phyloP scores from a whole-genome alignment of 495 filamentous ascomycete species.

The Hypoxylon perforatum region DNA sequence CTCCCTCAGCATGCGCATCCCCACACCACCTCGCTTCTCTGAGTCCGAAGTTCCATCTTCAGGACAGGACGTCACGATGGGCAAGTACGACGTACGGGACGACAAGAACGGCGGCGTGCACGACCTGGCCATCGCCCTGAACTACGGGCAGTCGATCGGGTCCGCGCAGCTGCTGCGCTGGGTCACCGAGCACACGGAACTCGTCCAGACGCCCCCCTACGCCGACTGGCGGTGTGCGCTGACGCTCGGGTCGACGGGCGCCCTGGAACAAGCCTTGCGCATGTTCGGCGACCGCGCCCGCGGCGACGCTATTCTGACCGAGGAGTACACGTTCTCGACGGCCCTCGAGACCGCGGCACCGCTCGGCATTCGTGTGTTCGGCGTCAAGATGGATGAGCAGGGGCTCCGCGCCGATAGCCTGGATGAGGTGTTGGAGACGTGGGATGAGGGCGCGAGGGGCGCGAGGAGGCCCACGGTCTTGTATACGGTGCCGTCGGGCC shows the following conservation, averaged over 20 bases:
- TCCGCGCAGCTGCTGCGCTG: slow-evolving; percentile 88
- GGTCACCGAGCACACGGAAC: slow-evolving; percentile 92
- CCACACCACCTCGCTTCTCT: slow-evolving; percentile 68
- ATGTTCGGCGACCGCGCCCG: slow-evolving; percentile 76
- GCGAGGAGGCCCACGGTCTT: slow-evolving; percentile 78
- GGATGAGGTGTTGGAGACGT: slow-evolving; percentile 72
- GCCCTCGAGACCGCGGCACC: slow-evolving; percentile 85
- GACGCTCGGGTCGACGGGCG: slow-evolving; percentile 80
- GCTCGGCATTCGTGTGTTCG: slow-evolving; percentile 76
- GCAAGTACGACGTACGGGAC: slow-evolving; percentile 82
- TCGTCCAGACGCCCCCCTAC: slow-evolving; percentile 80
- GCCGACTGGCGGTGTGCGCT: slow-evolving; percentile 83
- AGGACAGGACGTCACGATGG: slow-evolving; percentile 68
- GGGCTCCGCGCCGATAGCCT: slow-evolving; percentile 75
- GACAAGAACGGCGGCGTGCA: slow-evolving; percentile 43
- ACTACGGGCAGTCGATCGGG: slow-evolving; percentile 89
- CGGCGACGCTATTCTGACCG: slow-evolving; percentile 78
- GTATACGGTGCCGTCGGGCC: slow-evolving; percentile 87
- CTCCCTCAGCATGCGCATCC: slow-evolving; percentile 50
- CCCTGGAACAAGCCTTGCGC: slow-evolving; percentile 79
- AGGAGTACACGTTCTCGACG: slow-evolving; percentile 87
- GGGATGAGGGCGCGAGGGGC: slow-evolving; percentile 67
- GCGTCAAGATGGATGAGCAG: slow-evolving; percentile 81
- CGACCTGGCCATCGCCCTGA: slow-evolving; percentile 84
- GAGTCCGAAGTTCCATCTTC: slow-evolving; percentile 67